These are phyloP conservation scores for Colletotrichum karsti DNA, from an alignment of 2,329 filamentous ascomycete species.

Conservation along the genomic window DNA sequence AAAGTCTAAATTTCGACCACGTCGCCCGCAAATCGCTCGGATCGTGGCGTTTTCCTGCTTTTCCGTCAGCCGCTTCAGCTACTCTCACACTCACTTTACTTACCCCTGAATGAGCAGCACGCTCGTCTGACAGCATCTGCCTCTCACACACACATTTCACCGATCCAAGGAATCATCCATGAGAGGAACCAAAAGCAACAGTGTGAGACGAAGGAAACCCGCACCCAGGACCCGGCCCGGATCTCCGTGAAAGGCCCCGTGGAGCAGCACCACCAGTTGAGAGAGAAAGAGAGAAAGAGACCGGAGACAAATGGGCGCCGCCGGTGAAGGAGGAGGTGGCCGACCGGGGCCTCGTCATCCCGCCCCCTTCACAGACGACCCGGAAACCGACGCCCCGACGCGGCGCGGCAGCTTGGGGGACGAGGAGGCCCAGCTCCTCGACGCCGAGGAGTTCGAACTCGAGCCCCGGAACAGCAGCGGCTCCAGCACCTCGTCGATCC, in stretches of 20 bases:
- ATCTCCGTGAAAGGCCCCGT: neutral
- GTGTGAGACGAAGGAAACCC: too few relatives aligned
- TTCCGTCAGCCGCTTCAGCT: too few relatives aligned
- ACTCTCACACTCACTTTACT: too few relatives aligned
- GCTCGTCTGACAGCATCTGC: too few relatives aligned
- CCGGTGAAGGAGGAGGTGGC: constrained; percentile 4
- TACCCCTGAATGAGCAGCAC: too few relatives aligned
- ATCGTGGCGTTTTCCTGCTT: neutral
- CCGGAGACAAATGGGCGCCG: constrained; percentile 7
- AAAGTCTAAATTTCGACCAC: constrained; percentile 6
- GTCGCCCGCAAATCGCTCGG: neutral
- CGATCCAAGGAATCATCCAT: too few relatives aligned
- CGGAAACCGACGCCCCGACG: neutral
- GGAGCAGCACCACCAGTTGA: neutral
- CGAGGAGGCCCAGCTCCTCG: constrained; percentile 12
- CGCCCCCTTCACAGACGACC: constrained; percentile 22
- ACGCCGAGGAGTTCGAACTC: constrained; percentile 20
- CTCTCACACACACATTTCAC: too few relatives aligned
- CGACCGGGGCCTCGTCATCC: neutral
- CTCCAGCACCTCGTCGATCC: constrained; percentile 12
- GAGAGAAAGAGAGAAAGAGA: neutral
- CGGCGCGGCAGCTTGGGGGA: constrained; percentile 3
- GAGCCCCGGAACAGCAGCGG: constrained; percentile 4
- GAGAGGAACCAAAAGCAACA: too few relatives aligned
- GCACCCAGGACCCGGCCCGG: too few relatives aligned